These are phyloP conservation scores for Aleurites moluccanus DNA, from an alignment of 441 rosid species.

Conservation along the genomic window DNA sequence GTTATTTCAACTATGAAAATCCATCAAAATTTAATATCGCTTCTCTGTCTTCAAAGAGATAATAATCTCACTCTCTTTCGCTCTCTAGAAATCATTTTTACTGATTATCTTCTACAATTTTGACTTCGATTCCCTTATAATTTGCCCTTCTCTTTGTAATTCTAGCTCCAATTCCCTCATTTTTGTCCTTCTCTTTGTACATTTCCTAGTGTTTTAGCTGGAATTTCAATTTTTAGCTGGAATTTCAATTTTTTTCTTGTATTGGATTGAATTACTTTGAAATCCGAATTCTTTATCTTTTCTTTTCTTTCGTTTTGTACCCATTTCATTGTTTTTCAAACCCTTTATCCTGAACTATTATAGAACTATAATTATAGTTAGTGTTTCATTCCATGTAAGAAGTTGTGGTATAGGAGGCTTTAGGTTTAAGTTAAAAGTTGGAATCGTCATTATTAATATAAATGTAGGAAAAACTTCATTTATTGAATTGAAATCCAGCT, in stretches of 20 bases:
- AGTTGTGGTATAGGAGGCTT: neutral
- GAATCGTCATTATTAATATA: slow-evolving; percentile 2
- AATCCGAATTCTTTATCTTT: neutral
- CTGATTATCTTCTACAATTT: too few relatives aligned
- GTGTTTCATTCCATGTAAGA: too few relatives aligned
- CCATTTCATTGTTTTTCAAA: neutral
- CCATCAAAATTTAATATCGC: too few relatives aligned
- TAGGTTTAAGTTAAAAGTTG: neutral
- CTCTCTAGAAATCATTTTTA: too few relatives aligned
- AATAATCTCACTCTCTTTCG: neutral
- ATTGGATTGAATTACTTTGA: neutral
- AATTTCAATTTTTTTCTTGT: too few relatives aligned
- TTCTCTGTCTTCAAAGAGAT: neutral
- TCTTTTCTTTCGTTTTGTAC: neutral
- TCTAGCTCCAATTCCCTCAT: neutral
- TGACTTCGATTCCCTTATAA: too few relatives aligned
- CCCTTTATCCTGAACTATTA: neutral
- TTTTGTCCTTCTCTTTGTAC: neutral
- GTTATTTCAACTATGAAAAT: too few relatives aligned
- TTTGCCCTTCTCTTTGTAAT: neutral
- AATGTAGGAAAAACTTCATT: too few relatives aligned
- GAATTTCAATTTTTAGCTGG: too few relatives aligned
- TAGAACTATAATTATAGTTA: neutral
- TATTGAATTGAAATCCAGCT: too few relatives aligned
- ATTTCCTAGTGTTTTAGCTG: neutral